These are phyloP conservation scores for Monosporascus cannonballus DNA, from an alignment of 2,329 filamentous ascomycete species.

Conservation along the genomic window DNA sequence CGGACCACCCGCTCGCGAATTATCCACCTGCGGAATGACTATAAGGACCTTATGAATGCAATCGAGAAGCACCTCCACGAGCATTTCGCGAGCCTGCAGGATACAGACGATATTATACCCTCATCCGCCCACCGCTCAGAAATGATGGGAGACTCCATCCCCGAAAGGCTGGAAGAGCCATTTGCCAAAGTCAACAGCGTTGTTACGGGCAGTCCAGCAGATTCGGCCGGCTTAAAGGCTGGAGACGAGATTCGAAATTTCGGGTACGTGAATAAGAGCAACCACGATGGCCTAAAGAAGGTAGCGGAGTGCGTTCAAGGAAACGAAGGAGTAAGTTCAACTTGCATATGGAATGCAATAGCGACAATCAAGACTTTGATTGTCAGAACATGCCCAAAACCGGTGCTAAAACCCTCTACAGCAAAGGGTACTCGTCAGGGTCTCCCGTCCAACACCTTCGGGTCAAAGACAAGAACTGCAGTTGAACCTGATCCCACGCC, in stretches of 20 bases:
- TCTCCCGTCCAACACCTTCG: conserved; percentile 43
- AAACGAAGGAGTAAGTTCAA: conserved; percentile 72
- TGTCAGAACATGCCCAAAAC: neutral
- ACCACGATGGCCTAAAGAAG: conserved; percentile 79
- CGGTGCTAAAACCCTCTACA: conserved; percentile 28
- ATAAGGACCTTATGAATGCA: conserved; percentile 77
- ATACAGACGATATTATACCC: conserved; percentile 36
- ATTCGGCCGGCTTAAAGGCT: conserved; percentile 69
- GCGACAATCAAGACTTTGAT: conserved; percentile 2
- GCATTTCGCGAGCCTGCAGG: conserved; percentile 71
- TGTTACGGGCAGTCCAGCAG: conserved; percentile 71
- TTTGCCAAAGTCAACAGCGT: conserved; percentile 92
- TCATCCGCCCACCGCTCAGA: conserved; percentile 15
- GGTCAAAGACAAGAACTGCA: conserved; percentile 51
- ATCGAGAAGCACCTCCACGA: conserved; percentile 86
- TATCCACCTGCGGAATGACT: conserved; percentile 85
- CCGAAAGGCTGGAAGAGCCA: conserved; percentile 36
- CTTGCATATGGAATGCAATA: neutral
- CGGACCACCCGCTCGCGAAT: conserved; percentile 89
- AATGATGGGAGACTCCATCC: conserved; percentile 28
- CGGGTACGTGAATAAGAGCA: conserved; percentile 74
- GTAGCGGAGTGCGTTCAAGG: conserved; percentile 86
- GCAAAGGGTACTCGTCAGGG: conserved; percentile 65
- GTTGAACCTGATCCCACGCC: conserved; percentile 67
- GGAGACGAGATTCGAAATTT: conserved; percentile 83